phyloP scores from a whole-genome alignment of 2,329 filamentous ascomycete genomes.

The Ophiognomonia clavigignenti-juglandacearum region DNA sequence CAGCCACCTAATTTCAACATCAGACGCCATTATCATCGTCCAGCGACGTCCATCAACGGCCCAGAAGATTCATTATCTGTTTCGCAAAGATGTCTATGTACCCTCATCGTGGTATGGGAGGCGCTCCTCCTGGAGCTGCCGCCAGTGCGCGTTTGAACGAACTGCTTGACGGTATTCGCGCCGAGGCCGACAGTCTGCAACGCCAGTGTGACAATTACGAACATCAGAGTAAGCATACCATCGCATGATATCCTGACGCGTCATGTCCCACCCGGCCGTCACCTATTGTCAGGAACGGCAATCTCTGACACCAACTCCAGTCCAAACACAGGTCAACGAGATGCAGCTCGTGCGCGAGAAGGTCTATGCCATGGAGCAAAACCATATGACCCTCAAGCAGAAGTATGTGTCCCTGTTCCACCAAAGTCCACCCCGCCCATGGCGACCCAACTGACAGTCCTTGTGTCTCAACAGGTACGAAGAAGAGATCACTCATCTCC shows the following conservation, averaged over 20 bases:
- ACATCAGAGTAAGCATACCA: constrained; percentile 67
- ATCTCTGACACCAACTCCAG: constrained; percentile 42
- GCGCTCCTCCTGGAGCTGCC: constrained; percentile 52
- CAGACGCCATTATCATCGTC: no score
- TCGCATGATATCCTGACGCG: neutral
- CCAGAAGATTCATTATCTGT: neutral
- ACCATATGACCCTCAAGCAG: constrained; percentile 80
- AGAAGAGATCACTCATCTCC: constrained; percentile 79
- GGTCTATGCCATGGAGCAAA: constrained; percentile 88
- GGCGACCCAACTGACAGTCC: constrained; percentile 8
- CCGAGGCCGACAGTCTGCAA: constrained; percentile 84
- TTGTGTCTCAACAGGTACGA: constrained; percentile 65
- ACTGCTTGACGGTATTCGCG: constrained; percentile 83
- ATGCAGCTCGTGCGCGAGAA: constrained; percentile 93
- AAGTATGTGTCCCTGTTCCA: constrained; percentile 64
- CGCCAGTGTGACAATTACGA: constrained; percentile 83
- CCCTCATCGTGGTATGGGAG: constrained; percentile 79
- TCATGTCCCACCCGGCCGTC: neutral
- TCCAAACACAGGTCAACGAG: constrained; percentile 86
- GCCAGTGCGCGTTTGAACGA: constrained; percentile 70
- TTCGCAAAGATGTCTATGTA: constrained; percentile 67
- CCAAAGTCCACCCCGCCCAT: neutral
- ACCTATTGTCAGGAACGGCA: constrained; percentile 4
- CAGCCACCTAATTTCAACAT: no score
- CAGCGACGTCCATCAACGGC: no score